Evolutionary conservation across 208 protist genomes (phyloP), one percentile per base, ranked within the genome.

Genomic region (Crithidia fasciculata): DNA sequence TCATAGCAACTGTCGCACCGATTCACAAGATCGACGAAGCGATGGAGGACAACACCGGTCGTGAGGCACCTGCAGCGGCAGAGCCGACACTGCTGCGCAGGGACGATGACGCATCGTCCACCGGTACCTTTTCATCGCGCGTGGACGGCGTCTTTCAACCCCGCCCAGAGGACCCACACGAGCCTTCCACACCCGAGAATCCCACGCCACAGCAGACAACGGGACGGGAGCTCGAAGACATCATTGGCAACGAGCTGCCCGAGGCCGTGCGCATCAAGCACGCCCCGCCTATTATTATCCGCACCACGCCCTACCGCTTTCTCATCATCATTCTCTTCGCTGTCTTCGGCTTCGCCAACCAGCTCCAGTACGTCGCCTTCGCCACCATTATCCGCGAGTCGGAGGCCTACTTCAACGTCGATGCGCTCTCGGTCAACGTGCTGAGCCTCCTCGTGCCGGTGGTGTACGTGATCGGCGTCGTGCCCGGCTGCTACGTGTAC

Each of bases 301-400:
- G 68, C 53, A 74, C 70, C 9, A 82, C 81, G 0, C 69, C 59
- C n/a, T 57, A 70, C 6, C 84, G 84, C 8, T 82, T 82, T 50
- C 53, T 84, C 4, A 66, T 89, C 2, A n/a, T 82, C 2, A 47
- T 44, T 3, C 54, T 86, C 13, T 86, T 86, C 54, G 55, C 78
- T 12, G 68, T 60, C 39, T 84, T 77, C 19, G 78, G 69, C 52
- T 84, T 86, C 70, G 76, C 81, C 56, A 86, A 83, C 60, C 84
- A 89, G 62, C 19, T 89, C 7, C 78, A 82, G 61, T 86, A 89
- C 66, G 81, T 86, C 19, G 76, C 66, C 37, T 89, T 86, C 19
- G 44, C 72, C 59, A 81, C 61, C 36, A 80, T 86, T 39, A 73
- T 83, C 8, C 81, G 84, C 8, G 78, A 83, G 55, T 57, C 81